These are phyloP conservation scores for Eucommia ulmoides DNA, from an alignment of 257 asterid genomes.

Conservation along the genomic window DNA sequence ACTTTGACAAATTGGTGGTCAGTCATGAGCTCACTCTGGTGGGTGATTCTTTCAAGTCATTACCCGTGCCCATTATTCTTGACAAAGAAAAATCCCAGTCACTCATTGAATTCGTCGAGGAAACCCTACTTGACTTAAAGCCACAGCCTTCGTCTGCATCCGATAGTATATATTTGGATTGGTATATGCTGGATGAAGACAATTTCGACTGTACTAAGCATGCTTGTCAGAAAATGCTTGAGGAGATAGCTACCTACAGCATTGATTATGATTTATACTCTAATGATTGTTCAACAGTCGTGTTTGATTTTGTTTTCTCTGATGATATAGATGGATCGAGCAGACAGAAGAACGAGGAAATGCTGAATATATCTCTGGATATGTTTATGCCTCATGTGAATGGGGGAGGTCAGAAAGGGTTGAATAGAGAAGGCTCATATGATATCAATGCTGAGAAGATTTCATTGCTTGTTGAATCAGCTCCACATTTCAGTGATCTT, in stretches of 20 bases:
- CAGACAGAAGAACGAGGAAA: constrained; percentile 31
- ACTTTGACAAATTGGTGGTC: constrained; percentile 54
- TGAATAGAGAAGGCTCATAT: constrained; percentile 20
- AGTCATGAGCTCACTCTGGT: constrained; percentile 65
- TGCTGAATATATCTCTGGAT: constrained; percentile 21
- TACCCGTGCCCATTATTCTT: constrained; percentile 68
- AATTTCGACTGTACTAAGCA: constrained; percentile 23
- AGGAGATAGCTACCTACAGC: constrained; percentile 38
- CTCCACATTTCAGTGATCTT: constrained; percentile 39
- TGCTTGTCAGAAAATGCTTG: constrained; percentile 30
- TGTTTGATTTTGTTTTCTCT: constrained; percentile 50
- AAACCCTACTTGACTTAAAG: constrained; percentile 37
- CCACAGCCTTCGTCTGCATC: constrained; percentile 54
- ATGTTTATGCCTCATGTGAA: constrained; percentile 21
- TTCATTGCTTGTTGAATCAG: constrained; percentile 34
- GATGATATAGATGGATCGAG: constrained; percentile 27
- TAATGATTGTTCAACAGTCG: constrained; percentile 26
- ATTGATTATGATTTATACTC: constrained; percentile 26
- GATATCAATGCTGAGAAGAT: constrained; percentile 29
- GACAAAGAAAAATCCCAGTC: constrained; percentile 30
- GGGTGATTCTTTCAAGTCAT: constrained; percentile 65
- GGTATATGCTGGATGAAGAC: constrained; percentile 67
- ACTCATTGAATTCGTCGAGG: constrained; percentile 32
- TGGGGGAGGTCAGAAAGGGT: constrained; percentile 15
- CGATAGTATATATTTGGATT: constrained; percentile 81